A percentile compares a stretch with the other conserved stretches of the same genome.
Conservation (phyloP, 2,329 filamentous ascomycete genomes). For the Calonectria pseudoturangicola region DNA sequence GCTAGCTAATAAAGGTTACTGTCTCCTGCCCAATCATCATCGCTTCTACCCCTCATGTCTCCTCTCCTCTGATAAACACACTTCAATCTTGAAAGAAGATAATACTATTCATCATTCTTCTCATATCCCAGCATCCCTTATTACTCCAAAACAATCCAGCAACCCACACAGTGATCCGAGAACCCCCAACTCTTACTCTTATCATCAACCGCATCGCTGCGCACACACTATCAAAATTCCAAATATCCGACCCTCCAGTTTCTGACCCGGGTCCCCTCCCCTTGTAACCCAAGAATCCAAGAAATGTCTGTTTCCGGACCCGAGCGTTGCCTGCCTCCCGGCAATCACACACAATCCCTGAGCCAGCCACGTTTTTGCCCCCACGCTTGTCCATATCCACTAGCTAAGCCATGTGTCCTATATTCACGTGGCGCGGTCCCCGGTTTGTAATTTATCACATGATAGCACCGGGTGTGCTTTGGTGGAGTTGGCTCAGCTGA, state of each 20-base stretch:
- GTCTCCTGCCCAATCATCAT: background rate
- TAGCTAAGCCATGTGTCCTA: conserved; percentile 17
- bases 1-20: background rate
- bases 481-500: background rate
- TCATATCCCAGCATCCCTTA: background rate
- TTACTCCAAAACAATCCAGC: too few relatives aligned
- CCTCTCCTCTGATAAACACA: background rate
- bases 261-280: background rate
- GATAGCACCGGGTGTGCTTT: background rate
- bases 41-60: background rate
- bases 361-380: conserved; percentile 24
- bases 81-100: background rate
- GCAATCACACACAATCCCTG: conserved; percentile 9
- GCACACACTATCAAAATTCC: background rate
- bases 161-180: too few relatives aligned
- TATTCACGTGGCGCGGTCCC: conserved; percentile 19
- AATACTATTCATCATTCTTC: background rate
- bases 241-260: too few relatives aligned
- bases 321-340: conserved; percentile 5
- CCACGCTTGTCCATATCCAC: background rate
- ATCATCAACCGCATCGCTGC: too few relatives aligned
- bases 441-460: conserved; percentile 18
- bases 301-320: conserved; percentile 8
- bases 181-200: too few relatives aligned
- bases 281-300: background rate